A percentile compares a stretch with the other conserved stretches of the same genome.
These are phyloP conservation scores for Alternaria solani DNA, from an alignment of 2,329 filamentous ascomycete genomes.

Conservation along the genomic window DNA sequence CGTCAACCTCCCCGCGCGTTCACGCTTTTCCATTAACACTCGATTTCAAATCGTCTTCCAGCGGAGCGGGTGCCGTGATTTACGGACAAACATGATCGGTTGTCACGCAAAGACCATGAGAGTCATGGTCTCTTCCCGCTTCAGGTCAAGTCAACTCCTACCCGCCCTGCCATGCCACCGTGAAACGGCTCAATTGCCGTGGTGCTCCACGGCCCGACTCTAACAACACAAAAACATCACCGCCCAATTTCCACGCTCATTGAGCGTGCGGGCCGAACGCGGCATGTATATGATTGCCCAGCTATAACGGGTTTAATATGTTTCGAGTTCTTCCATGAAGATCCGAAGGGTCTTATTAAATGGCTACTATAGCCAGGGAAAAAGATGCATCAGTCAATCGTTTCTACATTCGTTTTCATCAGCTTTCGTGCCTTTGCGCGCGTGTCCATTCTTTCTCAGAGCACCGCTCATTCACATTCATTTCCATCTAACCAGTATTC, in stretches of 20 bases:
- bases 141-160: not conserved
- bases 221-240: not conserved
- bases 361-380: not conserved
- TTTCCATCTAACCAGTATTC: not conserved
- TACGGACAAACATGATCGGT: not conserved
- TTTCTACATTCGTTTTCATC: not conserved
- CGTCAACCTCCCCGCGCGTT: slow-evolving; percentile 1
- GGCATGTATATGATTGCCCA: not conserved
- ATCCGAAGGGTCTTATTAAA: not conserved
- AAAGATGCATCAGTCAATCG: not conserved
- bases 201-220: not conserved
- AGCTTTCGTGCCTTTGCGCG: not conserved
- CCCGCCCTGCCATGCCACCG: not conserved
- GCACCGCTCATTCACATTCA: not conserved
- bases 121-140: not conserved
- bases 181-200: not conserved
- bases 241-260: not conserved
- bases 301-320: not conserved
- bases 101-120: not conserved
- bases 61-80: not conserved
- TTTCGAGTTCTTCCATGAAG: not conserved
- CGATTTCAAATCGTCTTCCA: not conserved
- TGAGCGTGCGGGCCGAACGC: not conserved
- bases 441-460: not conserved
- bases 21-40: not conserved